Percentiles rank a stretch among this genome's conserved stretches.
Conservation (phyloP, 1,284 basidiomycete genomes). For the Entoloma clypeatum region DNA sequence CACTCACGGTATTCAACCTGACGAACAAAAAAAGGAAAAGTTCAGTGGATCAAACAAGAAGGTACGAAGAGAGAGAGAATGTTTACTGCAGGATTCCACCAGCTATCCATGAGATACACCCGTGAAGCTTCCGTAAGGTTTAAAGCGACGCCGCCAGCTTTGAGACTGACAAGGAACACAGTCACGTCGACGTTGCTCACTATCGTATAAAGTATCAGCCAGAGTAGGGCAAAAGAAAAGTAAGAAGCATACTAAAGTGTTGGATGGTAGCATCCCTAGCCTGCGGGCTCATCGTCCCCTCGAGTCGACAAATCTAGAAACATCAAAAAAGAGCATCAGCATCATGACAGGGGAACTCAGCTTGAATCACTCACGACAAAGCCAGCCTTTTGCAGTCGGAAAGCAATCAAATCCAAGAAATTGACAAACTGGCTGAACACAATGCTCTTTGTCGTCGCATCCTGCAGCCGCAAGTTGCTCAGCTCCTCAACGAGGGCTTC, state of each 20-base stretch:
- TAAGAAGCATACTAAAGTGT: constrained; percentile 72
- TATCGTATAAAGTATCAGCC: constrained; percentile 26
- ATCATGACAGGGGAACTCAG: background rate
- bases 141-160: constrained; percentile 94
- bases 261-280: constrained; percentile 94
- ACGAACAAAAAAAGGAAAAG: constrained; percentile 9
- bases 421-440: constrained; percentile 96
- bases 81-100: constrained; percentile 86
- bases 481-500: constrained; percentile 96
- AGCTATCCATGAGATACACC: constrained; percentile 89
- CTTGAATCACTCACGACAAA: constrained; percentile 66
- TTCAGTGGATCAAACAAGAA: constrained; percentile 12
- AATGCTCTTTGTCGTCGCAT: constrained; percentile 93
- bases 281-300: constrained; percentile 96
- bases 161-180: constrained; percentile 93
- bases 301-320: constrained; percentile 82
- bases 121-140: constrained; percentile 92
- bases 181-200: constrained; percentile 94
- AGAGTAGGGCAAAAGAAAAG: constrained; percentile 1
- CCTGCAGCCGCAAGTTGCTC: constrained; percentile 76
- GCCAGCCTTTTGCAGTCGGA: constrained; percentile 87
- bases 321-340: constrained; percentile 5
- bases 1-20: constrained; percentile 69
- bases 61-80: constrained; percentile 8
- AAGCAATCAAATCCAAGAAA: constrained; percentile 89